A percentile compares a stretch with the other conserved stretches of the same genome.
phyloP scores from a whole-genome alignment of 73 alveolate genomes.

The Blepharisma stoltei region DNA sequence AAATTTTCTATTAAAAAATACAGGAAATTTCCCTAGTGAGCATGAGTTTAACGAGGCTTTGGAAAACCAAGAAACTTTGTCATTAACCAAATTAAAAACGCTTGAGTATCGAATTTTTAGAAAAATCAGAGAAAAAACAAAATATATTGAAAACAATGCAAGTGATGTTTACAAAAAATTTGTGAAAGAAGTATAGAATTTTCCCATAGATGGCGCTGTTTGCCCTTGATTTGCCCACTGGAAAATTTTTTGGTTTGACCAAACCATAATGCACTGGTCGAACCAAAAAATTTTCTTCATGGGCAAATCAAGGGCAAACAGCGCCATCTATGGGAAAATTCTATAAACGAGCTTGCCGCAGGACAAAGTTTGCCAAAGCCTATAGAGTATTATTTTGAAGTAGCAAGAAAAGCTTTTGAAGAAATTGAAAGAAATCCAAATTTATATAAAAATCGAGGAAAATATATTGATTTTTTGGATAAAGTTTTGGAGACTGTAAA shows the following conservation, averaged over 20 bases:
- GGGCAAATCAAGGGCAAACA: too few species aligned
- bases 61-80: conserved; percentile 54
- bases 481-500: too few species aligned
- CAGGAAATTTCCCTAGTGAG: conserved; percentile 15
- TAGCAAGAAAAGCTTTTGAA: conserved; percentile 69
- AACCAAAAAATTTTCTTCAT: too few species aligned
- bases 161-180: conserved; percentile 50
- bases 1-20: conserved; percentile 33
- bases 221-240: too few species aligned
- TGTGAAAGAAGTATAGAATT: conserved; percentile 74
- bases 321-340: too few species aligned
- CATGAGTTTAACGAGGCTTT: conserved; percentile 48
- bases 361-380: conserved; percentile 76
- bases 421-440: conserved; percentile 32
- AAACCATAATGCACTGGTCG: too few species aligned
- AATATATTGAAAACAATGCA: conserved; percentile 51
- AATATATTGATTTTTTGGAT: too few species aligned
- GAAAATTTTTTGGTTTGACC: too few species aligned
- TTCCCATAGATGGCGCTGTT: too few species aligned
- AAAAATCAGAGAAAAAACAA: conserved; percentile 88
- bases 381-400: conserved; percentile 69
- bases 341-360: conserved; percentile 58
- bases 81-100: conserved; percentile 80
- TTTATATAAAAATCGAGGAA: too few species aligned
- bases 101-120: conserved; percentile 89